phyloP scores from a whole-genome alignment of 129 eudicot species.

The Helianthus annuus region DNA sequence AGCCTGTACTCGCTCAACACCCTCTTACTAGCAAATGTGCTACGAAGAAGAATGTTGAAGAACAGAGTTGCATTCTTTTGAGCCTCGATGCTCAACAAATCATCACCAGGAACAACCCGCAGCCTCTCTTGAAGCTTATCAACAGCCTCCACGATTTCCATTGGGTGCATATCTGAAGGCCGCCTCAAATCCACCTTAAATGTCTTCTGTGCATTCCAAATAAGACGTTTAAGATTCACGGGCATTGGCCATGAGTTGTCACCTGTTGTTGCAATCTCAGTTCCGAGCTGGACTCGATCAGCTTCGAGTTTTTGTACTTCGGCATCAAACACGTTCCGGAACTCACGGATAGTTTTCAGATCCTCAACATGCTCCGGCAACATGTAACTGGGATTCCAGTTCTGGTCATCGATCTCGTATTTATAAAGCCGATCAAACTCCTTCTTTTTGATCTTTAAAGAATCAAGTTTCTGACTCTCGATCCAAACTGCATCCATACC shows the following conservation, averaged over 20 bases:
- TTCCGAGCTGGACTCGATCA: constrained; percentile 84
- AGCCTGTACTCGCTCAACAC: constrained; percentile 83
- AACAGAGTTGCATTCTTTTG: constrained; percentile 94
- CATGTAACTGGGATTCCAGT: constrained; percentile 93
- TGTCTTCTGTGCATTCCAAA: constrained; percentile 85
- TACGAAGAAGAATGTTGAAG: constrained; percentile 91
- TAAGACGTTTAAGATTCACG: constrained; percentile 80
- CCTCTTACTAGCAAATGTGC: constrained; percentile 87
- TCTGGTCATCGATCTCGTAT: constrained; percentile 73
- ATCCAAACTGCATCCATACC: constrained; percentile 99
- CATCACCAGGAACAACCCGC: constrained; percentile 94
- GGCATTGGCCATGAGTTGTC: constrained; percentile 97
- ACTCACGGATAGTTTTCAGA: constrained; percentile 79
- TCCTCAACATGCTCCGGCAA: constrained; percentile 82
- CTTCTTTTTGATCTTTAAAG: constrained; percentile 67
- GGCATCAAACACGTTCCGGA: constrained; percentile 92
- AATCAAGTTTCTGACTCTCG: constrained; percentile 82
- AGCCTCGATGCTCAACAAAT: constrained; percentile 85
- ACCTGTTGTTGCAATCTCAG: constrained; percentile 90
- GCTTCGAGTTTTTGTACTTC: constrained; percentile 94
- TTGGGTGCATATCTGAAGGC: constrained; percentile 94
- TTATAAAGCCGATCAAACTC: constrained; percentile 61
- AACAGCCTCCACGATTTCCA: constrained; percentile 96
- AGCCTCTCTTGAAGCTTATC: constrained; percentile 90
- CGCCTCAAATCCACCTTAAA: constrained; percentile 83